These are phyloP conservation scores for Darksidea phi DNA, from an alignment of 495 filamentous ascomycete species.

Conservation along the genomic window DNA sequence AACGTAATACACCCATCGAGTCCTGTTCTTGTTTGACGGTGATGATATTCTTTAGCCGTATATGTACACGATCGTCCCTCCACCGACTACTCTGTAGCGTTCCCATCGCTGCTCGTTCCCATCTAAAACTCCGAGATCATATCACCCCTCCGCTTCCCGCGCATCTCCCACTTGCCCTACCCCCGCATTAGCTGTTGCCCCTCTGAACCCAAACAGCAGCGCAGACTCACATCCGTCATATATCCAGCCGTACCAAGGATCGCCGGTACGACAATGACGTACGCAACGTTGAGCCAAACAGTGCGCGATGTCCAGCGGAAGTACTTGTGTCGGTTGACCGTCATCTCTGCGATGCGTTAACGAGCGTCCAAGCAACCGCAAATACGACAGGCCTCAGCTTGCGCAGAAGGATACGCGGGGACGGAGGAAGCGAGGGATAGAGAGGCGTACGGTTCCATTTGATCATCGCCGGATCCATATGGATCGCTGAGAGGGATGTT, in stretches of 20 bases:
- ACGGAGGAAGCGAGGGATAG: not conserved
- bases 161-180: constrained; percentile 81
- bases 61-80: too few species aligned
- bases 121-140: constrained; percentile 62
- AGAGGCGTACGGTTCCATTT: constrained; percentile 47
- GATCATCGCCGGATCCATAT: constrained; percentile 45
- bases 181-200: constrained; percentile 2
- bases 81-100: not conserved
- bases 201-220: not conserved
- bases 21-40: too few species aligned
- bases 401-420: not conserved
- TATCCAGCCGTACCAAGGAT: constrained; percentile 69
- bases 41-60: too few species aligned
- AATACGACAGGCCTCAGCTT: not conserved
- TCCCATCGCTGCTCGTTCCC: not conserved
- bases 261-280: constrained; percentile 66
- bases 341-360: constrained; percentile 62
- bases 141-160: constrained; percentile 85
- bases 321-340: constrained; percentile 83
- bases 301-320: constrained; percentile 89
- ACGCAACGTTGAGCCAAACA: constrained; percentile 72
- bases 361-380: not conserved
- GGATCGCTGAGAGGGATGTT: constrained; percentile 38
- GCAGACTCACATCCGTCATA: constrained; percentile 71
- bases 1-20: too few species aligned